Percentiles rank a stretch among this genome's conserved stretches.
phyloP scores from a whole-genome alignment of 2,329 filamentous ascomycete genomes.

The Leptographium galeiforme region DNA sequence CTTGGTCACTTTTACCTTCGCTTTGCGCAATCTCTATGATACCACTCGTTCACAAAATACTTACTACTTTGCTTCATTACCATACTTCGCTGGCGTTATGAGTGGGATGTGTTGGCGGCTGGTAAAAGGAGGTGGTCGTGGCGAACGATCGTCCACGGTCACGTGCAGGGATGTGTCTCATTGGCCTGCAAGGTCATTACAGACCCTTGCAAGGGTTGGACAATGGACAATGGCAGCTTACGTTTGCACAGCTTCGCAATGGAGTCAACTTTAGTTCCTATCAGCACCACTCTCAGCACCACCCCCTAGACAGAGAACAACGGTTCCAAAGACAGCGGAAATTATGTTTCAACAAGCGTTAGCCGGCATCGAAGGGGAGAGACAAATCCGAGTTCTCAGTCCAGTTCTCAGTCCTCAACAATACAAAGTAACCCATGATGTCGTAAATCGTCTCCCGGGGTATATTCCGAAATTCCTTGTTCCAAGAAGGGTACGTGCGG shows the following conservation, averaged over 20 bases:
- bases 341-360: constrained; percentile 1
- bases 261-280: background rate
- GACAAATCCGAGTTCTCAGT: background rate
- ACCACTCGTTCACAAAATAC: background rate
- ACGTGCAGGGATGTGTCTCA: no score
- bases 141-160: no score
- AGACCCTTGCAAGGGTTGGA: no score
- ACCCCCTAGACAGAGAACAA: background rate
- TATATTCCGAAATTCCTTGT: constrained; percentile 13
- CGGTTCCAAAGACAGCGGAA: background rate
- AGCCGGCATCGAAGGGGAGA: constrained; percentile 1
- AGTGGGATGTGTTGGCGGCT: background rate
- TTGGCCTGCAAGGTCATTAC: background rate
- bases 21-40: background rate
- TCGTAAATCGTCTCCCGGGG: constrained; percentile 12
- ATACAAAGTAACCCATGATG: constrained; percentile 9
- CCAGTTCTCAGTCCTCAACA: constrained; percentile 5
- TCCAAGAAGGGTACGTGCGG: constrained; percentile 3
- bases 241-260: background rate
- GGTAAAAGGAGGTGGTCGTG: background rate
- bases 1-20: background rate
- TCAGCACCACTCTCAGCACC: constrained; percentile 1
- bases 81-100: background rate
- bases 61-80: background rate
- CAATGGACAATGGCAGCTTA: no score